phyloP scores from a whole-genome alignment of 108 stramenopile genomes.

The Parietichytrium sp. region DNA sequence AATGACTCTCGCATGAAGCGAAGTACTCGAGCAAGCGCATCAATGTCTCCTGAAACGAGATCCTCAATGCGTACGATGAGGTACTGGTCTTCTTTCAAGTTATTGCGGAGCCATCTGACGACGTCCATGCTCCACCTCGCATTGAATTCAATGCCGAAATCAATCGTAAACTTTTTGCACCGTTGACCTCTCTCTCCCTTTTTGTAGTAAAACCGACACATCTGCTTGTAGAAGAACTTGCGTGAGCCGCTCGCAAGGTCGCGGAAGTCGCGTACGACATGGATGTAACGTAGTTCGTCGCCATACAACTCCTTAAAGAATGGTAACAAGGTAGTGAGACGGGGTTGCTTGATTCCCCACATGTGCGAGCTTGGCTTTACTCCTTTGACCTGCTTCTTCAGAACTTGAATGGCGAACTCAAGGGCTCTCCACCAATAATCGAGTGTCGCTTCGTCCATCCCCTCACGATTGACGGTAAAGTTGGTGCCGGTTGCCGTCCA shows the following conservation, averaged over 20 bases:
- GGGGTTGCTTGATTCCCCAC: slow-evolving; percentile 1
- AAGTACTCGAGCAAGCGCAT: neutral
- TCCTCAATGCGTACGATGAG: neutral
- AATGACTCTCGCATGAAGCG: neutral
- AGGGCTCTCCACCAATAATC: neutral
- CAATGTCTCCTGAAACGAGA: neutral
- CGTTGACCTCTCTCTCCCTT: neutral
- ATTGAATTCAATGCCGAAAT: neutral
- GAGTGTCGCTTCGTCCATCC: neutral
- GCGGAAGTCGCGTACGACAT: slow-evolving; percentile 7
- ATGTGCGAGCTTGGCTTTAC: neutral
- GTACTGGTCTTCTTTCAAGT: neutral
- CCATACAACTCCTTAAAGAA: neutral
- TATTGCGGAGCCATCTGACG: neutral
- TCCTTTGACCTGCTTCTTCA: neutral
- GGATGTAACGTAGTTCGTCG: slow-evolving; percentile 9
- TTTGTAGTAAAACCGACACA: neutral
- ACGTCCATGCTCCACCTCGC: neutral
- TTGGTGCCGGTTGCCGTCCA: neutral
- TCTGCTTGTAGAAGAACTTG: neutral
- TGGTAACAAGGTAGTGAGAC: neutral
- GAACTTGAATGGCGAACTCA: neutral
- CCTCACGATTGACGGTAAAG: neutral
- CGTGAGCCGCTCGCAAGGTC: neutral
- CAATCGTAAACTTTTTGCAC: too few relatives aligned